phyloP scores from a whole-genome alignment of 2,329 filamentous ascomycete genomes.

The Berkeleyomyces rouxiae region DNA sequence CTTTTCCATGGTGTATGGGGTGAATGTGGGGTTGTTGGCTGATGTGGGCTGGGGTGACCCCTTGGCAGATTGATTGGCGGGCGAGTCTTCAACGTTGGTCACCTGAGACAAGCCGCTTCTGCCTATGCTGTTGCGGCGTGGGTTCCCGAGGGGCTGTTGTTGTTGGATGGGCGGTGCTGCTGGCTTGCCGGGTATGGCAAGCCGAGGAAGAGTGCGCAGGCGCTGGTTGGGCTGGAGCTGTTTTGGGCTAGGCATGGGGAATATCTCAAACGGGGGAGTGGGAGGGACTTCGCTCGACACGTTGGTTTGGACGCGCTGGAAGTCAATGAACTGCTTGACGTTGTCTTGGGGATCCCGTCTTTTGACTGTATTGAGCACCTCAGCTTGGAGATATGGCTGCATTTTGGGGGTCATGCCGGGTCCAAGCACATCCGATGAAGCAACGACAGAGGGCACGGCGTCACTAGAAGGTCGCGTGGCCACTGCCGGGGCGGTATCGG shows the following conservation, averaged over 20 bases:
- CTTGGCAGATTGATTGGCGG: slow-evolving; percentile 12
- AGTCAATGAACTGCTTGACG: slow-evolving; percentile 75
- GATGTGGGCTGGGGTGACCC: slow-evolving; percentile 24
- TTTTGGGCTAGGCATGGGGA: slow-evolving; percentile 24
- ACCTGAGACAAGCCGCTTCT: slow-evolving; percentile 8
- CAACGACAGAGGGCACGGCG: slow-evolving; percentile 64
- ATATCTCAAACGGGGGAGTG: slow-evolving; percentile 53
- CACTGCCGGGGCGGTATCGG: background rate
- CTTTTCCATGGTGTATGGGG: slow-evolving; percentile 36
- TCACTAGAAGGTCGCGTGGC: slow-evolving; percentile 34
- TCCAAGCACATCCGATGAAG: slow-evolving; percentile 79
- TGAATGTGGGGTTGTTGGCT: slow-evolving; percentile 22
- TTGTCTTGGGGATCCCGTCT: slow-evolving; percentile 77
- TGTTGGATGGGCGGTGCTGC: slow-evolving; percentile 15
- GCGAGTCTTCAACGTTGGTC: slow-evolving; percentile 9
- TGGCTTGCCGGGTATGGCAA: slow-evolving; percentile 36
- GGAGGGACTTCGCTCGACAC: slow-evolving; percentile 41
- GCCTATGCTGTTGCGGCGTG: slow-evolving; percentile 2
- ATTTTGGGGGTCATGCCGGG: slow-evolving; percentile 46
- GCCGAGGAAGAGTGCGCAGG: slow-evolving; percentile 43
- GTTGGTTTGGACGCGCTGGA: slow-evolving; percentile 46
- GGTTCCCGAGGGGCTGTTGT: slow-evolving; percentile 16
- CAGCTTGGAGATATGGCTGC: slow-evolving; percentile 51
- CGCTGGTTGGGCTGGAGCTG: slow-evolving; percentile 28
- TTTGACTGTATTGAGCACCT: slow-evolving; percentile 51